These are phyloP conservation scores for Peniophora sp. DNA, from an alignment of 1,284 basidiomycete species.

Conservation along the genomic window DNA sequence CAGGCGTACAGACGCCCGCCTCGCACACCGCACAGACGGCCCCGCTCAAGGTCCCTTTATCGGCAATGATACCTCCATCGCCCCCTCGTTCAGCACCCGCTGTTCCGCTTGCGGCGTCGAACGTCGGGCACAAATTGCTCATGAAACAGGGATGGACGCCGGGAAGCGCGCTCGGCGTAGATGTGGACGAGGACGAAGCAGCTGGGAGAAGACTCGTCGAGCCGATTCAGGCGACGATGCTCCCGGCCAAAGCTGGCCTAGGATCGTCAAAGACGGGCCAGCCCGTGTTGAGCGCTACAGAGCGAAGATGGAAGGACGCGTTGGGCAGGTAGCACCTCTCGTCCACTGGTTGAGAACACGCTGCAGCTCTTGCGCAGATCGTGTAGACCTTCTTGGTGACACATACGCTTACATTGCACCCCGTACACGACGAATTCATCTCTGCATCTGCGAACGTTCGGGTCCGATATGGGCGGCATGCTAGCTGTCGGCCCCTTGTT, in stretches of 20 bases:
- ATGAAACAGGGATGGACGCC: slow-evolving; percentile 70
- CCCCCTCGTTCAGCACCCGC: slow-evolving; percentile 28
- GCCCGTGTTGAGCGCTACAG: slow-evolving; percentile 23
- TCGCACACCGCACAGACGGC: neutral
- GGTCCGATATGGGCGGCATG: too few species aligned
- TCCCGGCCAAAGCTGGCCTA: slow-evolving; percentile 41
- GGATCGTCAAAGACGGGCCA: slow-evolving; percentile 26
- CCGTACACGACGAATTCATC: too few species aligned
- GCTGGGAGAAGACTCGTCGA: slow-evolving; percentile 38
- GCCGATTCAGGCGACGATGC: slow-evolving; percentile 42
- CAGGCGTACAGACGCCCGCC: slow-evolving; percentile 12
- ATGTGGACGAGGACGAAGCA: slow-evolving; percentile 17
- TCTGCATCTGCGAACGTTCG: too few species aligned
- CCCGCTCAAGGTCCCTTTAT: slow-evolving; percentile 7
- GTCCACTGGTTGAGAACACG: too few species aligned
- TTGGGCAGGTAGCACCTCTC: too few species aligned
- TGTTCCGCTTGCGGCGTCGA: slow-evolving; percentile 41
- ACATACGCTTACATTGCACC: too few species aligned
- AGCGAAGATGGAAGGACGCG: slow-evolving; percentile 20
- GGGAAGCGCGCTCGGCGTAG: slow-evolving; percentile 47
- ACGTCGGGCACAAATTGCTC: slow-evolving; percentile 59
- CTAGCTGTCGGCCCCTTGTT: too few species aligned
- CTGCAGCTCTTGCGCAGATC: neutral
- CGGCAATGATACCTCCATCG: slow-evolving; percentile 8
- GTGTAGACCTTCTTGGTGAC: too few species aligned